Evolutionary conservation across 2,329 filamentous ascomycete genomes (phyloP).

Genomic region (Colletotrichum theobromicola): DNA sequence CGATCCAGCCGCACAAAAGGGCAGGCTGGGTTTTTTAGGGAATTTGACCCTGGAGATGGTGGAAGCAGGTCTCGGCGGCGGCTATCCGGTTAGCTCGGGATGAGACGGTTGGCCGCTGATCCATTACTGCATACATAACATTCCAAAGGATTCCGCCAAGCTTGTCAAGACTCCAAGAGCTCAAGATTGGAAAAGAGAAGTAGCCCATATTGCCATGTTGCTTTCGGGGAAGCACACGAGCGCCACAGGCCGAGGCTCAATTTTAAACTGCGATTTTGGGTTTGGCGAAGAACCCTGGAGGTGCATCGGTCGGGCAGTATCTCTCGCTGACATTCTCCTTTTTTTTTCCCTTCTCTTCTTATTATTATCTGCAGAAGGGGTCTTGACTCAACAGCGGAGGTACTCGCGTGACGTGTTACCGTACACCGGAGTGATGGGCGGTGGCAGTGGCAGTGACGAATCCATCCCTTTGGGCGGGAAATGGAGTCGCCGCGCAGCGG

Average conservation of each 20-base stretch:
- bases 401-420: slow-evolving; percentile 10
- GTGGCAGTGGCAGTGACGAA: neutral
- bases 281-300: neutral
- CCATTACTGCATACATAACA: neutral
- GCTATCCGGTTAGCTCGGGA: slow-evolving; percentile 18
- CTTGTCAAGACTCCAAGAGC: neutral
- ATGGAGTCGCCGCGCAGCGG: neutral
- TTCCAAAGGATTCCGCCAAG: slow-evolving; percentile 11
- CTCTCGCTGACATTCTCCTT: neutral
- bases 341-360: too few relatives aligned
- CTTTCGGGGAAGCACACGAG: neutral
- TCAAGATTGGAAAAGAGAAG: neutral
- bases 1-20: neutral
- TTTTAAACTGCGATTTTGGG: neutral
- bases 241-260: neutral
- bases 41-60: neutral
- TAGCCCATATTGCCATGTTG: neutral
- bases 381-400: neutral
- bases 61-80: slow-evolving; percentile 2
- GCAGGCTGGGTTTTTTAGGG: neutral
- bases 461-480: neutral
- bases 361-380: too few relatives aligned
- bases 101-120: neutral
- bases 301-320: neutral
- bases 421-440: neutral